Percentiles rank a stretch among this genome's conserved stretches.
Evolutionary conservation across 768 basidiomycete species (phyloP).

Genomic region (Gloeophyllum trabeum): DNA sequence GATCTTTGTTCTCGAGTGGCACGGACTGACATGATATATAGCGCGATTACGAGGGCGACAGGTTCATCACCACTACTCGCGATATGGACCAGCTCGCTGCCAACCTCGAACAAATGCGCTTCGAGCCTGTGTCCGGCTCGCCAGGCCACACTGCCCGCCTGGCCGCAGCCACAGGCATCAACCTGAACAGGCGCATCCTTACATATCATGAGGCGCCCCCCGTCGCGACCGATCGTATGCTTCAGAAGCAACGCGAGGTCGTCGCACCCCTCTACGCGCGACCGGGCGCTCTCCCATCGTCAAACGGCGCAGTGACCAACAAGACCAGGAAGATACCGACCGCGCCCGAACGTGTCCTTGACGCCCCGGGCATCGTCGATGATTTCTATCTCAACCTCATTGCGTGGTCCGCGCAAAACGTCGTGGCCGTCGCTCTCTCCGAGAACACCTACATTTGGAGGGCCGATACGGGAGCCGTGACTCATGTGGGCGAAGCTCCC

Average conservation of each 20-base stretch:
- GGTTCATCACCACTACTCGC: constrained; percentile 60
- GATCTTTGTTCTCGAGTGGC: background rate
- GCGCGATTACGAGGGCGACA: constrained; percentile 48
- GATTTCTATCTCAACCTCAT: constrained; percentile 97
- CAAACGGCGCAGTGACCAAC: constrained; percentile 50
- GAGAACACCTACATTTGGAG: constrained; percentile 89
- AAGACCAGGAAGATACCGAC: constrained; percentile 80
- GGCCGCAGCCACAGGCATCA: constrained; percentile 64
- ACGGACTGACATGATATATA: constrained; percentile 7
- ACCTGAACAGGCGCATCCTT: constrained; percentile 71
- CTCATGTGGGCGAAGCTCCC: constrained; percentile 62
- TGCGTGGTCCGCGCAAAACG: constrained; percentile 79
- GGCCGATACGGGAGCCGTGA: constrained; percentile 82
- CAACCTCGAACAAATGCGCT: constrained; percentile 50
- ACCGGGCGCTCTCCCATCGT: constrained; percentile 48
- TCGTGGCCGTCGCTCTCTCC: constrained; percentile 83
- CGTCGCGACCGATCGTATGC: constrained; percentile 60
- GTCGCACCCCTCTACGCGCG: constrained; percentile 69
- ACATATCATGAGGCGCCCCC: constrained; percentile 86
- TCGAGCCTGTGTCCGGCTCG: constrained; percentile 48
- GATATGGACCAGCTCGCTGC: constrained; percentile 45
- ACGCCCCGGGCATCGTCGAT: constrained; percentile 87
- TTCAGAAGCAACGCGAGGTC: constrained; percentile 67
- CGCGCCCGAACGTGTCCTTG: constrained; percentile 85
- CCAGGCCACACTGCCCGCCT: constrained; percentile 74